These are phyloP conservation scores for Populus hybrid DNA, from an alignment of 441 rosid species.

Conservation along the genomic window DNA sequence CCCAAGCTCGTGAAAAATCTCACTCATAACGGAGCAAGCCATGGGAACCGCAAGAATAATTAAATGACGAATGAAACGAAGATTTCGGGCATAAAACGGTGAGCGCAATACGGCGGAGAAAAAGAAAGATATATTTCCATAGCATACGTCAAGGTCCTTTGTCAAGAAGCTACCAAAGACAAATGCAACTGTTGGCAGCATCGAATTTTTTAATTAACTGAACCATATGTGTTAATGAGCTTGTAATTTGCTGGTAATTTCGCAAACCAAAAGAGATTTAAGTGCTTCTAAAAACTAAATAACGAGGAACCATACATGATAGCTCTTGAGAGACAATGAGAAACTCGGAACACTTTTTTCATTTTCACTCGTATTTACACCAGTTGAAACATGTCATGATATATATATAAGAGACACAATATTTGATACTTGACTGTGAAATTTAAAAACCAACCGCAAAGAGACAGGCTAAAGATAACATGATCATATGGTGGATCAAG, in stretches of 20 bases:
- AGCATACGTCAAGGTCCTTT: background rate
- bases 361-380: slow-evolving; percentile 24
- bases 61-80: too few species aligned
- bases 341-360: slow-evolving; percentile 6
- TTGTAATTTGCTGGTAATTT: too few species aligned
- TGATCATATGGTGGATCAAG: slow-evolving; percentile 7
- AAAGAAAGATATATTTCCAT: background rate
- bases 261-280: too few species aligned
- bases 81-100: background rate
- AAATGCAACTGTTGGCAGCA: background rate
- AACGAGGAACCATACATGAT: background rate
- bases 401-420: background rate
- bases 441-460: slow-evolving; percentile 11
- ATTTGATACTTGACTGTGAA: slow-evolving; percentile 1
- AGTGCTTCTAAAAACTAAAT: too few species aligned
- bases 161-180: background rate
- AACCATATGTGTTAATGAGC: too few species aligned
- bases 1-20: too few species aligned
- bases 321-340: background rate
- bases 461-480: slow-evolving; percentile 14
- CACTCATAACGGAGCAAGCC: too few species aligned
- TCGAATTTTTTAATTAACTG: too few species aligned
- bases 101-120: background rate
- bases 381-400: slow-evolving; percentile 1
- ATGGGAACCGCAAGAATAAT: too few species aligned